Evolutionary conservation across 2,329 filamentous ascomycete species (phyloP).

Genomic region (Aspergillus sp.): DNA sequence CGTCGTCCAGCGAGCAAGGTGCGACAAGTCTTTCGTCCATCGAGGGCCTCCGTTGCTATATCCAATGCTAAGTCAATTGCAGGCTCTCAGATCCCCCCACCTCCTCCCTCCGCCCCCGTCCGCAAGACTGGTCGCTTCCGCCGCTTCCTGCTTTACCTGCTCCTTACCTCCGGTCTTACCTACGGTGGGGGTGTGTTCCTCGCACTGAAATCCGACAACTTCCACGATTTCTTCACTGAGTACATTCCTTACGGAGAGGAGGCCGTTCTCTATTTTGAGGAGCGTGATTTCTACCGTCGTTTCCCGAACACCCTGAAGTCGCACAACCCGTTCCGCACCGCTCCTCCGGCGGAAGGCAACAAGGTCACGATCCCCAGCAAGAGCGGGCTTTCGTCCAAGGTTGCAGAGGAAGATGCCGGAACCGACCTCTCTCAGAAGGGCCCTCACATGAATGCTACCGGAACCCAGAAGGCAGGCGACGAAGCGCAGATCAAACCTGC

Average conservation of each 20-base stretch:
- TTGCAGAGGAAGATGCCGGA: conserved; percentile 59
- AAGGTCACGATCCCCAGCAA: conserved; percentile 80
- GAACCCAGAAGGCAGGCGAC: conserved; percentile 24
- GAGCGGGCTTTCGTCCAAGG: conserved; percentile 79
- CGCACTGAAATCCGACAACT: conserved; percentile 91
- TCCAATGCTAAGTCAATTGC: conserved; percentile 37
- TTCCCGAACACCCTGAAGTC: conserved; percentile 62
- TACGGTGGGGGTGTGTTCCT: conserved; percentile 91
- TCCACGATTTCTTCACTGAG: conserved; percentile 99
- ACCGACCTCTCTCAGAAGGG: conserved; percentile 58
- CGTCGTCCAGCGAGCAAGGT: conserved; percentile 37
- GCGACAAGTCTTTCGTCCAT: conserved; percentile 13
- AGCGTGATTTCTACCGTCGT: conserved; percentile 85
- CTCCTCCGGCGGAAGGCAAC: conserved; percentile 56
- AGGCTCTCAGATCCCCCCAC: conserved; percentile 34
- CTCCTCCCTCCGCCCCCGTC: conserved; percentile 46
- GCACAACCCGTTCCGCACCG: conserved; percentile 38
- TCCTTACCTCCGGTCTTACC: conserved; percentile 72
- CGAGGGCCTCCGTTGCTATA: conserved; percentile 6
- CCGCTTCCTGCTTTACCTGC: conserved; percentile 72
- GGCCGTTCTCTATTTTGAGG: conserved; percentile 91
- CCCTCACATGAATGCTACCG: conserved; percentile 47
- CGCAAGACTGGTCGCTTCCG: conserved; percentile 72
- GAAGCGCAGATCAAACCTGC: conserved; percentile 28
- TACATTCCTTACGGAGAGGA: conserved; percentile 94